Evolutionary conservation across 2,329 filamentous ascomycete genomes (phyloP).

Genomic region (Alternaria triticina): DNA sequence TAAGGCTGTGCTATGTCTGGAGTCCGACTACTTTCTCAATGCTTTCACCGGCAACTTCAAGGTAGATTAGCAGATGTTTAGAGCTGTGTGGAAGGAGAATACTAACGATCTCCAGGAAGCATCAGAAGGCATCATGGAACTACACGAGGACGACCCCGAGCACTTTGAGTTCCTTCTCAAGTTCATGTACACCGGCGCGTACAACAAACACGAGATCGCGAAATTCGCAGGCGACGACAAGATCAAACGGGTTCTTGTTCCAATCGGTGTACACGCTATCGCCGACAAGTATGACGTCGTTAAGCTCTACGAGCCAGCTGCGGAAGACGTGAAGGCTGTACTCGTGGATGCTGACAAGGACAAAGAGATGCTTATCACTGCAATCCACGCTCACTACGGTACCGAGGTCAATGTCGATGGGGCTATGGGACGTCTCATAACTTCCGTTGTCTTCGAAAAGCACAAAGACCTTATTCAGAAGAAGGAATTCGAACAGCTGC

Average conservation of each 20-base stretch:
- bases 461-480: rapidly evolving
- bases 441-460: neutral
- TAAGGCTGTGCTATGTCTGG: neutral
- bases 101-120: neutral
- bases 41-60: neutral
- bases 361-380: neutral
- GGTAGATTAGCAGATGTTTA: too few relatives aligned
- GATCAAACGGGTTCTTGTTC: neutral
- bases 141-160: neutral
- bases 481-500: too few relatives aligned
- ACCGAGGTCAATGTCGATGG: neutral
- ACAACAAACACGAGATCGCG: neutral
- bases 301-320: neutral
- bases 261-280: neutral
- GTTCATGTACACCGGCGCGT: neutral
- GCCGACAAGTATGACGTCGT: neutral
- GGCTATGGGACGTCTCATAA: neutral
- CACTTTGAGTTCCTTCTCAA: neutral
- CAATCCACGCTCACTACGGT: neutral
- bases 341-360: neutral
- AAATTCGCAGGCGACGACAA: neutral
- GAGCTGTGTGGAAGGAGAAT: too few relatives aligned
- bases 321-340: neutral
- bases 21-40: neutral
- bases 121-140: neutral